Evolutionary conservation across 2,329 filamentous ascomycete species (phyloP).

Genomic region (Aspergillus novoparasiticus): DNA sequence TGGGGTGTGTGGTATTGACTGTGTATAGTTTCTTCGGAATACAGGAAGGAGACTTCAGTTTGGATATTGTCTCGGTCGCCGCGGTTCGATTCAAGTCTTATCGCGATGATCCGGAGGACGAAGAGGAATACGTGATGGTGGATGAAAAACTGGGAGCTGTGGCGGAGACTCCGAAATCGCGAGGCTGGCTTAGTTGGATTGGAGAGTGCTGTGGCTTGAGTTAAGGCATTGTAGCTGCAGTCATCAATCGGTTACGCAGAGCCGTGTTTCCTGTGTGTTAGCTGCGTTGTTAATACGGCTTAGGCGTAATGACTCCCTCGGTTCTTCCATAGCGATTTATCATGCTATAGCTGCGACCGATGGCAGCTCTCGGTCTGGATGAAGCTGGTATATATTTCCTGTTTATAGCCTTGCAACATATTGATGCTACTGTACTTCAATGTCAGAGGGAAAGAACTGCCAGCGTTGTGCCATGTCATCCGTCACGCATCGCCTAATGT

Average conservation of each 20-base stretch:
- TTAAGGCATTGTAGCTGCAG: neutral
- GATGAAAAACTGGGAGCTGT: neutral
- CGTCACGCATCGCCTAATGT: neutral
- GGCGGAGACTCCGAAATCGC: too few species aligned
- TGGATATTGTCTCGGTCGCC: conserved; percentile 59
- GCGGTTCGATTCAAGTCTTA: conserved; percentile 36
- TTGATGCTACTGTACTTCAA: neutral
- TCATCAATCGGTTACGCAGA: neutral
- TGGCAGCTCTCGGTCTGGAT: neutral
- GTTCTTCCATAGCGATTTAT: neutral
- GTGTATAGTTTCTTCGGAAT: conserved; percentile 70
- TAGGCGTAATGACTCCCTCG: too few species aligned
- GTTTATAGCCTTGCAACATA: neutral
- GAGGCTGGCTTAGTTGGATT: neutral
- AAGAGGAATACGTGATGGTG: neutral
- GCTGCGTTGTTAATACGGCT: too few species aligned
- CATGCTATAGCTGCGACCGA: neutral
- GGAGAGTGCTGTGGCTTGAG: neutral
- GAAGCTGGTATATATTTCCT: neutral
- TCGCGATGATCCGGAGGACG: neutral
- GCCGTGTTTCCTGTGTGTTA: neutral
- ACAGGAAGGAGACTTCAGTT: conserved; percentile 69
- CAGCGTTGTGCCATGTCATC: neutral
- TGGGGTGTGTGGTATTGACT: conserved; percentile 12
- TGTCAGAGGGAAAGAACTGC: neutral